Base-by-base conservation (phyloP, 306 rosid species). In the Pyrus pyrifolia region DNA sequence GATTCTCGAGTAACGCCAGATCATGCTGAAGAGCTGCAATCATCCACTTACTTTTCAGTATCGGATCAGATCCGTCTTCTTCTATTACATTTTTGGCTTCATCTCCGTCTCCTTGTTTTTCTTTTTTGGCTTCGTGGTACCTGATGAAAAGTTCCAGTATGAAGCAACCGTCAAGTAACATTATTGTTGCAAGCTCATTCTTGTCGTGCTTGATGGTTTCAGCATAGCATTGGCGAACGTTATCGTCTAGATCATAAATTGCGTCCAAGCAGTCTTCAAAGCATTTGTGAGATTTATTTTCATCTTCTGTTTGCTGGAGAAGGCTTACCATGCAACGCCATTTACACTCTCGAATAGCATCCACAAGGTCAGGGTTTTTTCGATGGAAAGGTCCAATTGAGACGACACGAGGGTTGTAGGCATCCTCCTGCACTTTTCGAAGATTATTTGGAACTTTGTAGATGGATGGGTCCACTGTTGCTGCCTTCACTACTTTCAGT, bases 161-260 rank as follows among this genome's bases (percentile, higher is more conserved):
- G 33, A 86, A 83, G 27, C 81, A 80, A 5, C 89, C 87, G 23
- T 86, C 89, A 10, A 83, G 53, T 6, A 85, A 30, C 83, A 85
- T 85, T 8, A 58, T 58, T 64, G 58, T 70, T 2, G 85, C 49
- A 0, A 81, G 63, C 6, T 79, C 84, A 0, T 49, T n/a, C 11
- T 55, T 9, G 0, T 8, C 13, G 29, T 58, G 11, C 6, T 67
- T 8, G 4, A 85, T 42, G 19, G 72, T 31, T 33, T 73, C 82
- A 2, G 75, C 80, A 0, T 85, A 85, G 73, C 78, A 63, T 12
- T 70, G 81, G 0, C 65, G 65, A 17, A 76, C 11, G 2, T 51
- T 2, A 2, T 67, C 35, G 0, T 77, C 72, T 5, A 79, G 14
- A 4, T 49, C 29, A 11, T 80, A 66, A 51, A 84, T 49, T 10